A percentile compares a stretch with the other conserved stretches of the same genome.
Evolutionary conservation across 2,329 filamentous ascomycete species (phyloP).

Genomic region (Fusarium tanahbumbuense): DNA sequence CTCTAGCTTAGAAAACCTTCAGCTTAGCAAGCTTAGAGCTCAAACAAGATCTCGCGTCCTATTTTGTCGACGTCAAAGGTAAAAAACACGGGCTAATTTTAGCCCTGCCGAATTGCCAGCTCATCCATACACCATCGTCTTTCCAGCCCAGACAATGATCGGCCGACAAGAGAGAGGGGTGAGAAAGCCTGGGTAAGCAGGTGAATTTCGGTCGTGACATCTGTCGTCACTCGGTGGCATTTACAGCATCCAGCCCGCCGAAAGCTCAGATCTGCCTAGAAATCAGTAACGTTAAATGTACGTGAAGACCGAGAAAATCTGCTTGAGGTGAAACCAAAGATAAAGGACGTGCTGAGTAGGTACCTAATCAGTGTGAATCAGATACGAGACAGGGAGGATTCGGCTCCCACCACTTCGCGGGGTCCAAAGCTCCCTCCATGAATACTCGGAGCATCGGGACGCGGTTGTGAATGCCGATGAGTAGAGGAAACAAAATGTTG

Average conservation of each 20-base stretch:
- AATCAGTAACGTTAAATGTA: slow-evolving; percentile 1
- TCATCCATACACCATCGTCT: slow-evolving; percentile 44
- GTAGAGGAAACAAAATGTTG: background rate
- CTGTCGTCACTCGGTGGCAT: slow-evolving; percentile 35
- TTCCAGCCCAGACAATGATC: slow-evolving; percentile 38
- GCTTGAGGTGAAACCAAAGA: slow-evolving; percentile 7
- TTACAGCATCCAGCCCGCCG: slow-evolving; percentile 8
- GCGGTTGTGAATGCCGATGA: background rate
- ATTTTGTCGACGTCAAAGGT: slow-evolving; percentile 28
- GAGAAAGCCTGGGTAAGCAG: slow-evolving; percentile 26
- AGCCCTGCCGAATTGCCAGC: slow-evolving; percentile 44
- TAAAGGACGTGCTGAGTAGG: background rate
- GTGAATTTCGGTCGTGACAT: slow-evolving; percentile 28
- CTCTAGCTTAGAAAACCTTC: slow-evolving; percentile 19
- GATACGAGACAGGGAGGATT: background rate
- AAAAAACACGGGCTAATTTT: slow-evolving; percentile 44
- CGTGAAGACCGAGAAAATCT: slow-evolving; percentile 9
- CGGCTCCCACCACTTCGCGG: slow-evolving; percentile 30
- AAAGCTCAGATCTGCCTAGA: background rate
- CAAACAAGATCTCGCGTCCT: slow-evolving; percentile 25
- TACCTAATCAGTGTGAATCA: background rate
- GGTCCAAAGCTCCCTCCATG: slow-evolving; percentile 27
- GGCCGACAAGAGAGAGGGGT: slow-evolving; percentile 41
- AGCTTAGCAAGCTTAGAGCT: slow-evolving; percentile 19
- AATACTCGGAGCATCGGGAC: slow-evolving; percentile 13